phyloP scores from a whole-genome alignment of 2,329 filamentous ascomycete species.

The Xylariaceae sp. region DNA sequence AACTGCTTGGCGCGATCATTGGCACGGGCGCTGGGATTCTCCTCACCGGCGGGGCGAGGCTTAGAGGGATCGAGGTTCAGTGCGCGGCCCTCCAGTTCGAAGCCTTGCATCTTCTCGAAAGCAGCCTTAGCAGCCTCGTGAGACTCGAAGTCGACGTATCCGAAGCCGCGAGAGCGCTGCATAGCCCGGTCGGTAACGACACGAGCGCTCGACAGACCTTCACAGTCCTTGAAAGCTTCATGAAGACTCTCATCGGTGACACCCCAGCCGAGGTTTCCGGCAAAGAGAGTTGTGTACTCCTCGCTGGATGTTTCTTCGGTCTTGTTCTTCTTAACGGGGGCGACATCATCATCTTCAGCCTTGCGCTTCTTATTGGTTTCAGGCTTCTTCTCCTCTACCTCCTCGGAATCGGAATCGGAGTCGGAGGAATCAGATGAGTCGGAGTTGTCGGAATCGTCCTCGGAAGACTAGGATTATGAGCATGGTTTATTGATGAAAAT shows the following conservation, averaged over 20 bases:
- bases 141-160: slow-evolving; percentile 81
- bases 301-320: slow-evolving; percentile 34
- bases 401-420: slow-evolving; percentile 25
- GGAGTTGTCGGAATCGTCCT: slow-evolving; percentile 7
- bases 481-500: too few species aligned
- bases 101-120: slow-evolving; percentile 66
- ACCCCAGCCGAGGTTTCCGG: slow-evolving; percentile 87
- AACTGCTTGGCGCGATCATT: slow-evolving; percentile 61
- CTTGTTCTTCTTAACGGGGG: slow-evolving; percentile 19
- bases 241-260: slow-evolving; percentile 78
- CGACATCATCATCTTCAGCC: slow-evolving; percentile 28
- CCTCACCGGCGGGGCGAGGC: slow-evolving; percentile 53
- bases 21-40: slow-evolving; percentile 51
- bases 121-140: slow-evolving; percentile 65
- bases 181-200: slow-evolving; percentile 78
- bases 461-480: slow-evolving; percentile 8
- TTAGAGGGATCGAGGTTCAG: slow-evolving; percentile 77
- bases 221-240: slow-evolving; percentile 75
- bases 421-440: too few species aligned
- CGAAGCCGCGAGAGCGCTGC: slow-evolving; percentile 85
- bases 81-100: slow-evolving; percentile 66
- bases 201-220: slow-evolving; percentile 65
- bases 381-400: slow-evolving; percentile 26
- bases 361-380: slow-evolving; percentile 39
- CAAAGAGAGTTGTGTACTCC: slow-evolving; percentile 67